Evolutionary conservation across 2,329 filamentous ascomycete species (phyloP).

Genomic region (Fusarium verticillioides): DNA sequence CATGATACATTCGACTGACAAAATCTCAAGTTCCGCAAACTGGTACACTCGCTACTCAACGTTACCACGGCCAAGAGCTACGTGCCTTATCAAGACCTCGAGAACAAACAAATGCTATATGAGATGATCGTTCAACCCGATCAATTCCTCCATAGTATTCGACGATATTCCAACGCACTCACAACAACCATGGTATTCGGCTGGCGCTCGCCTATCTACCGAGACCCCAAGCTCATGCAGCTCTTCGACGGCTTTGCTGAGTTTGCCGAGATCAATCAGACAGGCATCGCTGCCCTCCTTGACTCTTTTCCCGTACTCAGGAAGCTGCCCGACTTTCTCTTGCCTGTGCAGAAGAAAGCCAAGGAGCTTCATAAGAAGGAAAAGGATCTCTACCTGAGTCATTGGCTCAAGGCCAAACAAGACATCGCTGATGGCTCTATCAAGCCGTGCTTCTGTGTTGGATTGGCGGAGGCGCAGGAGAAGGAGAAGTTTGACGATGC

Average conservation of each 20-base stretch:
- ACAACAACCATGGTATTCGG: constrained; percentile 13
- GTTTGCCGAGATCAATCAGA: constrained; percentile 8
- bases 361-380: constrained; percentile 9
- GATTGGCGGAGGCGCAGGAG: constrained; percentile 5
- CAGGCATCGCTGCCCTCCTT: not conserved
- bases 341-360: not conserved
- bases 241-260: not conserved
- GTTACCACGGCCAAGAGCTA: constrained; percentile 4
- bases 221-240: not conserved
- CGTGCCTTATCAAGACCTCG: not conserved
- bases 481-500: constrained; percentile 2
- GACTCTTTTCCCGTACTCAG: not conserved
- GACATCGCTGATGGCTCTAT: constrained; percentile 26
- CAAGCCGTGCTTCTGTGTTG: constrained; percentile 20
- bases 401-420: not conserved
- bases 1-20: not conserved
- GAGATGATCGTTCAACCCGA: not conserved
- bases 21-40: not conserved
- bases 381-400: not conserved
- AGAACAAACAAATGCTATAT: constrained; percentile 8
- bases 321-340: not conserved
- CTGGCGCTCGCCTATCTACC: not conserved
- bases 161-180: not conserved
- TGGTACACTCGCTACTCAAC: constrained; percentile 1
- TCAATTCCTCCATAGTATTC: not conserved